Base-by-base conservation (phyloP, 306 rosid genomes). In the Clitoria ternatea region DNA sequence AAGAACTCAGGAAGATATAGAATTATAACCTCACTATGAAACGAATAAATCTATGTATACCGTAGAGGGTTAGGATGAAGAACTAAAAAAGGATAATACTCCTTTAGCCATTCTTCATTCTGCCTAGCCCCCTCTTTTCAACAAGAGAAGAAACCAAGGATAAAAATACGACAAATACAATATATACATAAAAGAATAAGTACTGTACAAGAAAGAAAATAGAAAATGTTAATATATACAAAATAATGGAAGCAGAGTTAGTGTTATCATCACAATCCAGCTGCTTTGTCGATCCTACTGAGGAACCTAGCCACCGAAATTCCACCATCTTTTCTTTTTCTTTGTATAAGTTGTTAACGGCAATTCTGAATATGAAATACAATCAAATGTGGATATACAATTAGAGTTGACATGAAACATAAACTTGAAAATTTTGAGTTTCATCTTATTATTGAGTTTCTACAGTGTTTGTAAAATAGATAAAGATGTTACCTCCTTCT, bases 281-380 rank as follows among this genome's bases (percentile, higher is more conserved):
- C n/a, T n/a, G n/a, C n/a, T n/a, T n/a, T n/a, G n/a, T n/a, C n/a
- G n/a, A n/a, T n/a, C n/a, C n/a, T n/a, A n/a, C n/a, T n/a, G n/a
- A n/a, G n/a, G 67, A 67, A 67, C 64, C 79, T 77, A 83, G 30
- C 20, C 69, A 29, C 69, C 66, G 8, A 80, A 72, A 69, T 81
- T 81, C 97, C 92, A 94, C 98, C 96, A 90, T 80, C 49, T 90
- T 86, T 84, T 89, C 89, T 91, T 90, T 73, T 80, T 94, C 95
- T 53, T 86, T 27, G 36, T 8, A 32, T 52, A 29, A 63, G 15
- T 13, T 9, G 78, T 60, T 0, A 75, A 37, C 20, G 95, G 95
- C 47, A 86, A 77, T 37, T 85, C 89, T 85, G 80, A 60, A 79
- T 10, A 39, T 6, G 60, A 70, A 70, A 77, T 59, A 70, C 26